Base-by-base conservation (phyloP, 73 alveolate genomes). In the Uronychia setigera region DNA sequence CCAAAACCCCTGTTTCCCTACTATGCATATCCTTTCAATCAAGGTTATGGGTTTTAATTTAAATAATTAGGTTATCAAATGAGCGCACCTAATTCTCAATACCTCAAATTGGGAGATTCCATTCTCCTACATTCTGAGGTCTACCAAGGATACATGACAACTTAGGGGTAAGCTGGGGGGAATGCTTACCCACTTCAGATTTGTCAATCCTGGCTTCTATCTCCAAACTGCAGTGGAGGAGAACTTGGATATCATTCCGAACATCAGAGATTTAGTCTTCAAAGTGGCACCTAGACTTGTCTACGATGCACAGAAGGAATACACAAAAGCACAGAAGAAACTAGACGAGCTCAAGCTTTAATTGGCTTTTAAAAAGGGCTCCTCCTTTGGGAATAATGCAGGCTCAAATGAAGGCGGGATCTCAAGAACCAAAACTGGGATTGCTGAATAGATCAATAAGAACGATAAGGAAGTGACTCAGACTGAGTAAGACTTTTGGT, bases 301-400 rank as follows among this genome's bases (percentile, higher is more conserved):
- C 58, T 85, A 85, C 31, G 92, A 85, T 76, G 86, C 92, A 26
- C 77, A 32, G 5, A 78, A 79, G 31, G 92, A 85, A 58, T 78
- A 60, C 77, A 76, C 35, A 28, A 33, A 34, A 32, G 84, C 84
- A 11, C 77, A 58, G 35, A 85, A 85, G 67, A 58, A n/a, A n/a
- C n/a, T n/a, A n/a, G n/a, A n/a, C n/a, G n/a, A n/a, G n/a, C n/a
- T n/a, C n/a, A 78, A 26, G 33, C 1, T n/a, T n/a, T n/a, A n/a
- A n/a, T n/a, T n/a, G n/a, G n/a, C n/a, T n/a, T n/a, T n/a, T n/a
- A n/a, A n/a, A n/a, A n/a, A n/a, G n/a, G n/a, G n/a, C n/a, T n/a
- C n/a, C n/a, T n/a, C n/a, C n/a, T n/a, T n/a, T n/a, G n/a, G n/a
- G n/a, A n/a, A n/a, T n/a, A n/a, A n/a, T n/a, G n/a, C n/a, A n/a